Conservation (phyloP, 768 basidiomycete genomes). For the Lactarius hatsudake region DNA sequence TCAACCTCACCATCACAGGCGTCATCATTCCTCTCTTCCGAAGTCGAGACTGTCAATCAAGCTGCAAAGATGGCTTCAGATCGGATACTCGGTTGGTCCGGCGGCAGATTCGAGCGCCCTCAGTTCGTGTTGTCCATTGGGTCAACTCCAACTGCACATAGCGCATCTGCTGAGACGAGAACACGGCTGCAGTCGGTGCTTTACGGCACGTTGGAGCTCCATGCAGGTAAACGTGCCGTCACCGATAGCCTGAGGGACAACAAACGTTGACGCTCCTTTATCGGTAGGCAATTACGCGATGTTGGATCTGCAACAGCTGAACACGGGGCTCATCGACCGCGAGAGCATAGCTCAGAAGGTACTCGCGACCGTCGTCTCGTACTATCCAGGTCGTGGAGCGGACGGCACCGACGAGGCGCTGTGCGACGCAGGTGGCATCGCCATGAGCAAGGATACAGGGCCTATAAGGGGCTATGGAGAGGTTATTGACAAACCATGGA, state of each 20-base stretch:
- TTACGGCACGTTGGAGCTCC: constrained; percentile 67
- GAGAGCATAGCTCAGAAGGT: constrained; percentile 64
- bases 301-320: constrained; percentile 79
- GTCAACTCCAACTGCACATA: constrained; percentile 86
- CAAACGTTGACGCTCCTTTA: background rate
- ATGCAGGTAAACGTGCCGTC: constrained; percentile 51
- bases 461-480: constrained; percentile 70
- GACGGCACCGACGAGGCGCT: constrained; percentile 69
- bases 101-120: constrained; percentile 36
- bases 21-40: constrained; percentile 59
- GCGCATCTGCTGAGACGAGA: constrained; percentile 54
- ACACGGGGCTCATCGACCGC: constrained; percentile 62
- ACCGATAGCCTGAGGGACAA: constrained; percentile 5
- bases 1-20: constrained; percentile 69
- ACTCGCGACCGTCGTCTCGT: constrained; percentile 71
- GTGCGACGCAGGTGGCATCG: constrained; percentile 81
- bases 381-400: constrained; percentile 66
- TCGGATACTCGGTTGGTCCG: constrained; percentile 40
- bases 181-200: constrained; percentile 46
- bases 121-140: constrained; percentile 77
- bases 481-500: constrained; percentile 63
- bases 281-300: constrained; percentile 72
- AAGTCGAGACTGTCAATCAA: constrained; percentile 66
- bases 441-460: constrained; percentile 85
- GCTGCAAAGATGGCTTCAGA: constrained; percentile 58